Base-by-base conservation (phyloP, 371 early-diverging fungal genomes). In the Dichotomocladium elegans region DNA sequence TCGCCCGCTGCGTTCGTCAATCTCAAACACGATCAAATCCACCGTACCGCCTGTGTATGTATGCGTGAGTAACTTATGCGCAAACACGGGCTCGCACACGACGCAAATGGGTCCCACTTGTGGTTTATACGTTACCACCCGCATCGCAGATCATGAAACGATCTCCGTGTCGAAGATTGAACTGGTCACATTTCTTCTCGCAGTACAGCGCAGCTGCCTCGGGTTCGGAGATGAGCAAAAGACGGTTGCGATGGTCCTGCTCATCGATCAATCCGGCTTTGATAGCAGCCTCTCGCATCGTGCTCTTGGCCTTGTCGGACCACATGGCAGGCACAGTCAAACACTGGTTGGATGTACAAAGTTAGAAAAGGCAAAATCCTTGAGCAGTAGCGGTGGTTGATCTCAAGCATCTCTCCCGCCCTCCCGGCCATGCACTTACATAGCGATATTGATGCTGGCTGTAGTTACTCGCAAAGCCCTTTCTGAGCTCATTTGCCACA, bases 81-180 rank as follows among this genome's bases (percentile, higher is more conserved):
- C n/a, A n/a, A n/a, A n/a, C n/a, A n/a, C n/a, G n/a, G n/a, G n/a
- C n/a, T n/a, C n/a, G n/a, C n/a, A n/a, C n/a, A n/a, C 14, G 29
- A 37, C 40, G 24, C 19, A n/a, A 44, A 14, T 0, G 0, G 27
- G 14, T 25, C 37, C 17, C 22, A 2, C n/a, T 11, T 14, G 6
- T 10, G 11, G 17, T 7, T 6, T 37, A 15, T 21, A 8, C 21
- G 26, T 47, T 41, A 48, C 63, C 67, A 30, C 80, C 80, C 31
- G 74, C 74, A 57, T 79, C 77, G 34, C 74, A 71, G 58, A 79
- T 76, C 73, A 76, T 72, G 54, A 76, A 79, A 9, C 70, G 63
- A 35, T 75, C 70, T 21, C 72, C 72, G 44, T 71, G 69, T 9
- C 67, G 56, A 28, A 75, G 63, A 26, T 63, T 55, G 49, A 75